Base-by-base conservation (phyloP, 495 filamentous ascomycete genomes). In the Daldinia vernicosa region DNA sequence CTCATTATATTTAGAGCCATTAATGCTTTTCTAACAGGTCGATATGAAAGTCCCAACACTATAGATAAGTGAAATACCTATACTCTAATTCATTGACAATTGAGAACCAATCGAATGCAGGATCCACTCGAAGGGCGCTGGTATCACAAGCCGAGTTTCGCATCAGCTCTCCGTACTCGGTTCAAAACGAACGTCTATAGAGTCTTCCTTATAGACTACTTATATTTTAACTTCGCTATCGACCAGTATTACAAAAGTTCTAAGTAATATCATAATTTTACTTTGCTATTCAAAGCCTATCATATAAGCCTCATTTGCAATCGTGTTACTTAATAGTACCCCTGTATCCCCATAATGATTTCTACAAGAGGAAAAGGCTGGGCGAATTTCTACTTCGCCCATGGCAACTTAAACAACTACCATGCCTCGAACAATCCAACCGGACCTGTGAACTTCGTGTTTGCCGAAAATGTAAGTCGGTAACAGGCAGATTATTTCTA, bases 391-490 rank as follows among this genome's bases (percentile, higher is more conserved):
- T 15, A 43, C 40, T 74, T 66, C 50, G 40, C 47, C 17, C 74
- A 76, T n/a, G 74, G 74, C 2, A 28, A 52, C 12, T 27, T 35
- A 27, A 63, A 69, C 60, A 19, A 39, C 26, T 76, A 71, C 40
- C 63, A 76, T 27, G 58, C 74, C 3, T 30, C 24, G 8, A 66
- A n/a, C 15, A 76, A 76, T 32, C 74, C 74, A 4, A 57, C 66
- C 17, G 71, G 74, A 4, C 53, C 60, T 9, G 67, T 76, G 40
- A 69, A 67, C 27, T 74, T 76, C n/a, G 15, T 37, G 24, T 69
- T 69, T 61, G 74, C 74, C 1, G 74, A 76, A 56, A 76, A 76
- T 17, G 74, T 67, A 26, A 64, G 71, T 54, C 30, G 2, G 37
- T 22, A 28, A n/a, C 11, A 12, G 17, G 14, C 4, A 37, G 5